Conservation (phyloP, 306 rosid species). For the Vicia sativa region DNA sequence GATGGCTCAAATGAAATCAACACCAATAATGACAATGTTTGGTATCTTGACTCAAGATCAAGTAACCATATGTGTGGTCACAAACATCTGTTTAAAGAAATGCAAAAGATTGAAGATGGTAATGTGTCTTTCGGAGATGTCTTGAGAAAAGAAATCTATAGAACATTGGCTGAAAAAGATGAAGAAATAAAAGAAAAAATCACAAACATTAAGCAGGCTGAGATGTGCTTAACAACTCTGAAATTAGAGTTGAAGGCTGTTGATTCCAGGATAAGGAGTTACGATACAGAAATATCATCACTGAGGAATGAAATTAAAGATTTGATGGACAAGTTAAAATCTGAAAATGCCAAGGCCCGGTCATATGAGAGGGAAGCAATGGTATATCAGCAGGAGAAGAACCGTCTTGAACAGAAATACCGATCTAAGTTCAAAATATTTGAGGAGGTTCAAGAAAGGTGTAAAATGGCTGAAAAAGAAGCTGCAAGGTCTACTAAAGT, state of each 20-base stretch:
- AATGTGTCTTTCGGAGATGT: too few species aligned
- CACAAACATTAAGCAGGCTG: conserved; percentile 69
- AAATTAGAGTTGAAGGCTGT: conserved; percentile 86
- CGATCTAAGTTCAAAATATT: conserved; percentile 71
- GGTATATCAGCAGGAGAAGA: conserved; percentile 75
- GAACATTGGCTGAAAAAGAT: too few species aligned
- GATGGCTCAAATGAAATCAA: too few species aligned
- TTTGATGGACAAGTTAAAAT: conserved; percentile 63
- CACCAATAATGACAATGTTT: too few species aligned
- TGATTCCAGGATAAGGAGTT: conserved; percentile 74
- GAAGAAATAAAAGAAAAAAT: conserved; percentile 74
- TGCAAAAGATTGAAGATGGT: too few species aligned
- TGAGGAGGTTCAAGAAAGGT: conserved; percentile 82
- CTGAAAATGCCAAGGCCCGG: conserved; percentile 62
- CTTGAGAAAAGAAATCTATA: too few species aligned
- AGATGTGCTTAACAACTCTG: conserved; percentile 77
- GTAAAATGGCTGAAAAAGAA: conserved; percentile 73
- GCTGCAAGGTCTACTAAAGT: conserved; percentile 80
- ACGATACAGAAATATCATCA: conserved; percentile 65
- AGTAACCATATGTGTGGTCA: too few species aligned
- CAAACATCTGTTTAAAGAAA: too few species aligned
- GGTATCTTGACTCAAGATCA: too few species aligned
- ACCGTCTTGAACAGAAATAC: conserved; percentile 72
- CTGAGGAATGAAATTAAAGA: conserved; percentile 68
- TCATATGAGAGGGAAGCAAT: conserved; percentile 75